Conservation (phyloP, 352 stramenopile species). For the Achlya hypogyna region DNA sequence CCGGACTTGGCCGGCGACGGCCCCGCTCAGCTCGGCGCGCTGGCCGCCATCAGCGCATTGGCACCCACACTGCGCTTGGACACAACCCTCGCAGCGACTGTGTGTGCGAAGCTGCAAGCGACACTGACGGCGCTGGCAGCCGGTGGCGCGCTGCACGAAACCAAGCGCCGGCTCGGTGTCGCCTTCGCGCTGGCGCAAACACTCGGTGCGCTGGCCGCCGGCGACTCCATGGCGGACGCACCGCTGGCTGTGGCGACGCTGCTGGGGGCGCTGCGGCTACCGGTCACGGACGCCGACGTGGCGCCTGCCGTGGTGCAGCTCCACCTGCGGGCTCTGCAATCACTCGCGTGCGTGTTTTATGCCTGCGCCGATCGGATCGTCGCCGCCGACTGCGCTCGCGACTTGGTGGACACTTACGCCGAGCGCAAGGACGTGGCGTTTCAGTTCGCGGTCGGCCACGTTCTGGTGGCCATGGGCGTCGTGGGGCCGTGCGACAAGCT, state of each 20-base stretch:
- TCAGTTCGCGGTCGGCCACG: slow-evolving; percentile 44
- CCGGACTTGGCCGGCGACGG: not conserved
- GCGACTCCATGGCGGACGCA: not conserved
- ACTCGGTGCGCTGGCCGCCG: not conserved
- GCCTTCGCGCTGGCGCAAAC: not conserved
- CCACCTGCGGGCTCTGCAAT: not conserved
- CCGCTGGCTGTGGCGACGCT: slow-evolving; percentile 23
- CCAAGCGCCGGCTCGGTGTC: not conserved
- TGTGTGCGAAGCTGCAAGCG: too few species aligned
- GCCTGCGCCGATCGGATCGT: slow-evolving; percentile 18
- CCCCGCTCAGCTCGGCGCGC: too few species aligned
- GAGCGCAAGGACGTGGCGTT: slow-evolving; percentile 30
- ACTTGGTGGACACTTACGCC: not conserved
- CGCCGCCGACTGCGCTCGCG: not conserved
- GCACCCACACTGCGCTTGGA: too few species aligned
- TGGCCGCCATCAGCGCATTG: too few species aligned
- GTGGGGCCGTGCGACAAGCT: not conserved
- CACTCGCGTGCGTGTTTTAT: slow-evolving; percentile 6
- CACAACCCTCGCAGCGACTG: too few species aligned
- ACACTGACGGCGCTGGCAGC: too few species aligned
- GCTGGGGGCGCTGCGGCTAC: slow-evolving; percentile 26
- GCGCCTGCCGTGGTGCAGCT: not conserved
- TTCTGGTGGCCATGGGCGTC: slow-evolving; percentile 39
- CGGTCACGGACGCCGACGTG: not conserved
- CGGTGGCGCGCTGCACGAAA: too few species aligned